These are phyloP conservation scores for Borealophlyctis nickersoniae DNA, from an alignment of 192 early-diverging fungal species.

Conservation along the genomic window DNA sequence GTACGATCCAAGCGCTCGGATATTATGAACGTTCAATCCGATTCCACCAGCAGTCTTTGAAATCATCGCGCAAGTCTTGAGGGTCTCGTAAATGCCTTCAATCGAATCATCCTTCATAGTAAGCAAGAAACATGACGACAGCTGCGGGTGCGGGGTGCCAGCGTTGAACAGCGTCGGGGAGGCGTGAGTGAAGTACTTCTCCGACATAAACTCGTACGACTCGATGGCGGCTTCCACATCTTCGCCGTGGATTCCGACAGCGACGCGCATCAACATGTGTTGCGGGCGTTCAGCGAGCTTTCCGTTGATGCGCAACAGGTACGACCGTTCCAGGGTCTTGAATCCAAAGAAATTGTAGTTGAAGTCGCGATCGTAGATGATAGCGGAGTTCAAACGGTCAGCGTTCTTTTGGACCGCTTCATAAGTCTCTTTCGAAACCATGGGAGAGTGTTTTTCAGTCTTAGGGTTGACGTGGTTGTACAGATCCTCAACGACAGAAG, in stretches of 20 bases:
- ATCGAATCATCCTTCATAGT: slow-evolving; percentile 97
- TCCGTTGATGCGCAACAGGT: slow-evolving; percentile 84
- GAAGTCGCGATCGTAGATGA: slow-evolving; percentile 97
- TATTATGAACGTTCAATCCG: slow-evolving; percentile 96
- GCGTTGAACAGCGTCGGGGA: slow-evolving; percentile 98
- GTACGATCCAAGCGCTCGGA: slow-evolving; percentile 91
- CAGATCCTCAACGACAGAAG: slow-evolving; percentile 79
- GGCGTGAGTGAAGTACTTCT: slow-evolving; percentile 95
- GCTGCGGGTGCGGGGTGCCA: slow-evolving; percentile 91
- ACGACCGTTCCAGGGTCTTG: slow-evolving; percentile 97
- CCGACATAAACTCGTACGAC: slow-evolving; percentile 88
- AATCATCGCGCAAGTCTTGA: slow-evolving; percentile 96
- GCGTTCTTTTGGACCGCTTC: slow-evolving; percentile 65
- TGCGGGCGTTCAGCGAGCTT: slow-evolving; percentile 92
- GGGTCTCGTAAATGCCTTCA: slow-evolving; percentile 97
- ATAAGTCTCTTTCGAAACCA: slow-evolving; percentile 83
- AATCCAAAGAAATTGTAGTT: slow-evolving; percentile 99
- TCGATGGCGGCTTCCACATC: slow-evolving; percentile 91
- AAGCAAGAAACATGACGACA: slow-evolving; percentile 92
- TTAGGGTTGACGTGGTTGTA: slow-evolving; percentile 88
- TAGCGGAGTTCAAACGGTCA: slow-evolving; percentile 86
- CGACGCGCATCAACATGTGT: slow-evolving; percentile 97
- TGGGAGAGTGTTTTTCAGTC: slow-evolving; percentile 78
- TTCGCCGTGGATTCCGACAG: slow-evolving; percentile 92
- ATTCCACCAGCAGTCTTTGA: slow-evolving; percentile 98